Base-by-base conservation (phyloP, 1,284 basidiomycete genomes). In the Singerocomus rubriflavus region DNA sequence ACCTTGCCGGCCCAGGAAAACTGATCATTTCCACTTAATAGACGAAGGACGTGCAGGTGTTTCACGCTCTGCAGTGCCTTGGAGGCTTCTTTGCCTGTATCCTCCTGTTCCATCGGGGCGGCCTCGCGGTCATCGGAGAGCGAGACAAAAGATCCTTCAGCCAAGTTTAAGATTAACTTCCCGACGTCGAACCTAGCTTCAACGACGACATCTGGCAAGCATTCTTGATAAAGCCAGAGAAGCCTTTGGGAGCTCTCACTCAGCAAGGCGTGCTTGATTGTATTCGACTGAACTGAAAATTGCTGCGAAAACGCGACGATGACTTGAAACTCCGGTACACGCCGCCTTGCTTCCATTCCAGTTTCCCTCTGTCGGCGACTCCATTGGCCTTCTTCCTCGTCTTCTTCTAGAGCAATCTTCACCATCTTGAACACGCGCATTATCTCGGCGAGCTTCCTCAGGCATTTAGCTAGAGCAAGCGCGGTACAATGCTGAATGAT, bases 161-260 rank as follows among this genome's bases (percentile, higher is more conserved):
- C 56, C 41, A 79, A 74, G 46, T 74, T 81, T 44, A 77, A 74
- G 17, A 95, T 70, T 29, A 94, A 67, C 63, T 92, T 92, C 12
- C 91, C 91, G 16, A 88, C 81, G 65, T 98, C 94, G 62, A 95
- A 95, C 41, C 84, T 78, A 7, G 83, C 82, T 65, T 95, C 93
- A 0, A 82, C 80, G 0, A 89, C 83, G 5, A 91, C 71, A 6
- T 78, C 76, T 0, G 91, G 90, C 12, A 97, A 70, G 41, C 82
- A 85, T 25, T 75, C 75, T 60, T 95, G 88, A 67, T 96, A 97
- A 31, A 96, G 75, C 76, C 87, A 88, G 47, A 97, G 71, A 44
- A 97, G 68, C 17, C 93, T 72, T 55, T 94, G 82, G 0, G 91
- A 82, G 25, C 79, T 80, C 67, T 97, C 94, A 0, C 83, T 78